Evolutionary conservation across 169 alveolate species (phyloP), one percentile per base, ranked within the genome.

Genomic region (Babesia ovata): DNA sequence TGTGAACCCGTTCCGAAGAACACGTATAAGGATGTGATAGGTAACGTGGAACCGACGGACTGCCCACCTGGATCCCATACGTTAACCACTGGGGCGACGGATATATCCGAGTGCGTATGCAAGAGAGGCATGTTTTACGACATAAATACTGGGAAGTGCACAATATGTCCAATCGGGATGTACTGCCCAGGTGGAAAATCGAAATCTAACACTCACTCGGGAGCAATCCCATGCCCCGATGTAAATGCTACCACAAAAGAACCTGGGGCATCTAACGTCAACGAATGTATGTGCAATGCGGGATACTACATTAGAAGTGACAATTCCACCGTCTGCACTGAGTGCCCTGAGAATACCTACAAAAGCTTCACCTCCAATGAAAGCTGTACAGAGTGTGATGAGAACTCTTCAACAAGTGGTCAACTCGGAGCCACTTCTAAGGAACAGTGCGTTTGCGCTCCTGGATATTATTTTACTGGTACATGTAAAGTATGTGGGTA

Each of bases 1-100:
- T 86, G 92, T 77, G 76, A 61, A 17, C 89, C 83, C 19, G 89
- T 86, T 33, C 79, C 81, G 4, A 60, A 70, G 63, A 85, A 79
- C 14, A 81, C 86, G 11, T 86, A 79, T 59, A 92, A 92, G 66
- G 92, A 79, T 69, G 67, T 78, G 45, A 49, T 88, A 61, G 95
- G 93, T 42, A 86, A 92, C 61, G 62, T 73, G 28, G 44, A 46
- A 17, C 93, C 91, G 4, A 62, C 49, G 19, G 65, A 81, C 22
- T 92, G 96, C 26, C 95, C 96, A 12, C 21, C 71, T 13, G 91
- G 93, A n/a, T 86, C 94, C 45, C 49, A 71, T 42, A 92, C 96
- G 0, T 45, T 76, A 57, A 21, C 36, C n/a, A 70, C 82, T 1
- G 95, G 93, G 19, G 89, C 91, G 11, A 76, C 63, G n/a, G 81